Percentiles rank a stretch among this genome's conserved stretches.
Conservation (phyloP, 2,329 filamentous ascomycete species). For the Talaromyces piceae region DNA sequence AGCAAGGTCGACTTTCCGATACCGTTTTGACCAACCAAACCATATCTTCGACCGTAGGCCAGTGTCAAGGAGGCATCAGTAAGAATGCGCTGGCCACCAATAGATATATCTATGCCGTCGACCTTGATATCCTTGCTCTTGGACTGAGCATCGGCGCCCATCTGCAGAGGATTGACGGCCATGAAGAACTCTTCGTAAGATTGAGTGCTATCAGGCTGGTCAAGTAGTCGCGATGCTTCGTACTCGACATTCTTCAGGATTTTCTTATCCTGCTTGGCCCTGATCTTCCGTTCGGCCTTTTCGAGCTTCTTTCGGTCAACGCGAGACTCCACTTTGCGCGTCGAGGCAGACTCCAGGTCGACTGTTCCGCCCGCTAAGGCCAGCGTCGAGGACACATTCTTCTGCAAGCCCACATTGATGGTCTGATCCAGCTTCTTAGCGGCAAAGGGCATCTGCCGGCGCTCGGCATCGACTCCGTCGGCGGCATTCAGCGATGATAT, state of each 20-base stretch:
- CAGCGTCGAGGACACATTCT: slow-evolving; percentile 93
- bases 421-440: slow-evolving; percentile 87
- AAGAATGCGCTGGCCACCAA: slow-evolving; percentile 80
- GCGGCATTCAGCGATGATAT: slow-evolving; percentile 70
- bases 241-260: slow-evolving; percentile 97
- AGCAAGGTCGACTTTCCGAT: slow-evolving; percentile 95
- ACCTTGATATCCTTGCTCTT: slow-evolving; percentile 99
- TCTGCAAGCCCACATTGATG: slow-evolving; percentile 86
- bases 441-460: slow-evolving; percentile 62
- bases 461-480: slow-evolving; percentile 61
- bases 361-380: slow-evolving; percentile 77
- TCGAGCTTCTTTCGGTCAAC: slow-evolving; percentile 98
- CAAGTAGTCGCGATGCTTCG: slow-evolving; percentile 82
- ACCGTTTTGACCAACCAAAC: slow-evolving; percentile 98
- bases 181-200: slow-evolving; percentile 99
- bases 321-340: slow-evolving; percentile 90
- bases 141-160: slow-evolving; percentile 60
- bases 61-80: slow-evolving; percentile 85
- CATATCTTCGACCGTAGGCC: slow-evolving; percentile 87
- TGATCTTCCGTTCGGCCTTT: slow-evolving; percentile 95
- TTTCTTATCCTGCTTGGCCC: slow-evolving; percentile 97
- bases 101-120: slow-evolving; percentile 90
- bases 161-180: slow-evolving; percentile 92
- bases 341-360: slow-evolving; percentile 88
- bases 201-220: slow-evolving; percentile 72